Conservation (phyloP, 2,329 filamentous ascomycete species). For the Fusarium cicatricum region DNA sequence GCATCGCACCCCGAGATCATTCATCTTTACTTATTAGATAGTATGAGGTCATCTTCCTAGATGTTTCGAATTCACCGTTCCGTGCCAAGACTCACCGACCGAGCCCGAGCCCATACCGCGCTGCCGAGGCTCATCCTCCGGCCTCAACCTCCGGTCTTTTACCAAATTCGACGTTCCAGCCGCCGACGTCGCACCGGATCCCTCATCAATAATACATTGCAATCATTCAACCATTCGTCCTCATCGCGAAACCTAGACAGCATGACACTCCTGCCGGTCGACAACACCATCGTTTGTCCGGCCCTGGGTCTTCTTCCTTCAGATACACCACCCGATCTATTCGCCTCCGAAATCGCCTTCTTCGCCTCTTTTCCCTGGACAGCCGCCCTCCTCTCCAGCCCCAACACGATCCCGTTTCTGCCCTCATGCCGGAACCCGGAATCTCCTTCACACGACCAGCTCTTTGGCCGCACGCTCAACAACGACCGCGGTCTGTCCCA, state of each 20-base stretch:
- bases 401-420: conserved; percentile 44
- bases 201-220: neutral
- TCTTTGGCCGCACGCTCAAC: conserved; percentile 47
- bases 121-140: conserved; percentile 22
- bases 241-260: conserved; percentile 23
- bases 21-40: too few species aligned
- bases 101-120: conserved; percentile 16
- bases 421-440: conserved; percentile 46
- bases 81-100: conserved; percentile 12
- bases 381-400: conserved; percentile 40
- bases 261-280: conserved; percentile 31
- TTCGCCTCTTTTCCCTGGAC: conserved; percentile 51
- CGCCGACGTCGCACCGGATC: conserved; percentile 12
- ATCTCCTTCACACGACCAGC: conserved; percentile 43
- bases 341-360: conserved; percentile 41
- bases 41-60: neutral
- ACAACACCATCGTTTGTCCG: conserved; percentile 45
- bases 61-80: conserved; percentile 26
- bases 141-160: conserved; percentile 9
- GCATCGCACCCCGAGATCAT: too few species aligned
- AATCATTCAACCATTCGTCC: conserved; percentile 3
- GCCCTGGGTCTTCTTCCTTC: conserved; percentile 42
- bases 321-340: conserved; percentile 39
- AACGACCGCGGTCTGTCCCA: conserved; percentile 41
- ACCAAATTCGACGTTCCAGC: too few species aligned